Percentiles rank a stretch among this genome's conserved stretches.
Conservation (phyloP, 805 yeast species). For the Pichia cabralensis region DNA sequence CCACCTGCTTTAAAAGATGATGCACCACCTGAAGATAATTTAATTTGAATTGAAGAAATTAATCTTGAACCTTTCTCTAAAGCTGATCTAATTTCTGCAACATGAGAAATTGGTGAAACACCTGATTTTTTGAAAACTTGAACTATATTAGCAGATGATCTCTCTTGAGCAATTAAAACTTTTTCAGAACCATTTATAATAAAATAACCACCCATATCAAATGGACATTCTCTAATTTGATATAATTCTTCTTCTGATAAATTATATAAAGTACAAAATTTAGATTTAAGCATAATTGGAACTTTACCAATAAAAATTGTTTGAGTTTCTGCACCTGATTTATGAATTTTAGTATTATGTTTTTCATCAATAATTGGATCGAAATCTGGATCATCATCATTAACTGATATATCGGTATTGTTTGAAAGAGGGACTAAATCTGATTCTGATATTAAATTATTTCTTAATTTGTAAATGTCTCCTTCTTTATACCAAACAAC, state of each 20-base stretch:
- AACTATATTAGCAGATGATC: constrained; percentile 96
- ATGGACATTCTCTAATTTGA: constrained; percentile 96
- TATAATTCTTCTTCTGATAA: constrained; percentile 88
- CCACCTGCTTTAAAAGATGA: constrained; percentile 38
- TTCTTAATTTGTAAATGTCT: constrained; percentile 32
- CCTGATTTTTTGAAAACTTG: constrained; percentile 98
- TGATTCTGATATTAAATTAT: constrained; percentile 20
- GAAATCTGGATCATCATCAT: constrained; percentile 43
- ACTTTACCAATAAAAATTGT: constrained; percentile 83
- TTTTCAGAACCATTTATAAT: constrained; percentile 98
- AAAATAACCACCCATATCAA: constrained; percentile 99
- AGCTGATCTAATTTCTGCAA: constrained; percentile 95
- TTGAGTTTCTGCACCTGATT: constrained; percentile 27
- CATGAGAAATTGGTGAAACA: constrained; percentile 90
- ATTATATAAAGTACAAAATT: constrained; percentile 87
- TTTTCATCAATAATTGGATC: constrained; percentile 50
- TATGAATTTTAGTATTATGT: constrained; percentile 25
- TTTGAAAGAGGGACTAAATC: constrained; percentile 22
- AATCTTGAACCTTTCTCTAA: constrained; percentile 95
- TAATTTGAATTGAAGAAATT: constrained; percentile 89
- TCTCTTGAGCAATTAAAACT: constrained; percentile 96
- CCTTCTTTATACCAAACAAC: constrained; percentile 50
- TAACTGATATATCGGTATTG: too few relatives aligned
- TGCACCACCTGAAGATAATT: constrained; percentile 49
- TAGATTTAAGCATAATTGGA: constrained; percentile 95